Percentiles rank a stretch among this genome's conserved stretches.
These are phyloP conservation scores for Phaeomoniella chlamydospora DNA, from an alignment of 2,329 filamentous ascomycete species.

Conservation along the genomic window DNA sequence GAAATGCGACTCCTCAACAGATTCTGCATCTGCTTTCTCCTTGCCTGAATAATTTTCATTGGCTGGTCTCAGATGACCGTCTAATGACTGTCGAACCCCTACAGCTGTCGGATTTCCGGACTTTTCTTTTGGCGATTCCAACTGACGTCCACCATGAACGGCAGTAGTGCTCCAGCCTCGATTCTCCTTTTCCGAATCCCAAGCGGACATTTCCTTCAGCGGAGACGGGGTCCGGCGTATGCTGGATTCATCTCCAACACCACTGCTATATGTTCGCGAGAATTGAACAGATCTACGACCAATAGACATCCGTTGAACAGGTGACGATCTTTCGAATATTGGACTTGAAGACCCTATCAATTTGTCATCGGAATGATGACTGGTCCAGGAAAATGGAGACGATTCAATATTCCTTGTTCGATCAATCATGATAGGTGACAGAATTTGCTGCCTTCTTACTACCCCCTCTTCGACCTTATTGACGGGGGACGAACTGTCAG, in stretches of 20 bases:
- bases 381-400: slow-evolving; percentile 38
- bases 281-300: too few relatives aligned
- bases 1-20: slow-evolving; percentile 10
- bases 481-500: too few relatives aligned
- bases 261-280: too few relatives aligned
- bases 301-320: not conserved
- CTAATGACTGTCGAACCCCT: too few relatives aligned
- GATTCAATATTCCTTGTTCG: slow-evolving; percentile 27
- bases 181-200: not conserved
- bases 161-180: not conserved
- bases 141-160: not conserved
- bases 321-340: too few relatives aligned
- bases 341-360: slow-evolving; percentile 25
- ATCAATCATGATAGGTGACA: slow-evolving; percentile 29
- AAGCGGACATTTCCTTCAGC: not conserved
- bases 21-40: not conserved
- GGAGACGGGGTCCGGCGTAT: not conserved
- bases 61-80: too few relatives aligned
- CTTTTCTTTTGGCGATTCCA: too few relatives aligned
- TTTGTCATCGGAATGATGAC: slow-evolving; percentile 34
- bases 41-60: too few relatives aligned
- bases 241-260: too few relatives aligned
- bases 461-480: too few relatives aligned
- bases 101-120: too few relatives aligned
- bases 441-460: too few relatives aligned